phyloP scores from a whole-genome alignment of 768 basidiomycete genomes.

The Exsudoporus frostii region DNA sequence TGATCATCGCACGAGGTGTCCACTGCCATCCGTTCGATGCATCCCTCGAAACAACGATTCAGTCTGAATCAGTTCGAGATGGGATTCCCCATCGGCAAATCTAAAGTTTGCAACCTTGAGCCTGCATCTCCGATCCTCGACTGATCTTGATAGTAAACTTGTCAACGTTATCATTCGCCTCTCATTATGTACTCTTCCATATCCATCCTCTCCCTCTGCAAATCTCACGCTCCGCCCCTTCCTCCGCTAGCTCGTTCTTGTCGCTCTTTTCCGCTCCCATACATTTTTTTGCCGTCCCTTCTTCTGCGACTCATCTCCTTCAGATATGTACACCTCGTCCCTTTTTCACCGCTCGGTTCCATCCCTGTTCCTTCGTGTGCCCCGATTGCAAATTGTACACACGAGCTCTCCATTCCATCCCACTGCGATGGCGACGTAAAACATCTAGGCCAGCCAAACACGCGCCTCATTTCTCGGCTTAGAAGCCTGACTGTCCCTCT shows the following conservation, averaged over 20 bases:
- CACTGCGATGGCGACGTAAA: slow-evolving; percentile 25
- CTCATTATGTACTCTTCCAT: slow-evolving; percentile 25
- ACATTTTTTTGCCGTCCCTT: background rate
- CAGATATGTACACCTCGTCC: background rate
- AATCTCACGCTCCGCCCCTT: slow-evolving; percentile 25
- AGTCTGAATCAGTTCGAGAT: slow-evolving; percentile 15
- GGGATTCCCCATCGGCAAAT: slow-evolving; percentile 27
- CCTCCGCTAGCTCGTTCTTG: background rate
- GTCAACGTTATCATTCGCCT: slow-evolving; percentile 31
- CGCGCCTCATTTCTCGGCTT: slow-evolving; percentile 8
- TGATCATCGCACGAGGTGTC: slow-evolving; percentile 27
- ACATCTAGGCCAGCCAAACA: slow-evolving; percentile 1
- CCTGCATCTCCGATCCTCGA: slow-evolving; percentile 32
- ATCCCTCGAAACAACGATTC: background rate
- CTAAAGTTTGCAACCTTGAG: slow-evolving; percentile 30
- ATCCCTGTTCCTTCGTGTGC: background rate
- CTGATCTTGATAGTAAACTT: slow-evolving; percentile 25
- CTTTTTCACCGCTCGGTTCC: background rate
- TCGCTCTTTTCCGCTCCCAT: background rate
- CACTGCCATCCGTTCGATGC: background rate
- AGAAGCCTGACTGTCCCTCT: background rate
- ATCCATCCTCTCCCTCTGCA: slow-evolving; percentile 20
- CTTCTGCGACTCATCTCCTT: background rate
- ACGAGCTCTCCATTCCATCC: background rate
- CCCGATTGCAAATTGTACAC: slow-evolving; percentile 8